Conservation (phyloP, 2,329 filamentous ascomycete genomes). For the Ophiostoma quercus region DNA sequence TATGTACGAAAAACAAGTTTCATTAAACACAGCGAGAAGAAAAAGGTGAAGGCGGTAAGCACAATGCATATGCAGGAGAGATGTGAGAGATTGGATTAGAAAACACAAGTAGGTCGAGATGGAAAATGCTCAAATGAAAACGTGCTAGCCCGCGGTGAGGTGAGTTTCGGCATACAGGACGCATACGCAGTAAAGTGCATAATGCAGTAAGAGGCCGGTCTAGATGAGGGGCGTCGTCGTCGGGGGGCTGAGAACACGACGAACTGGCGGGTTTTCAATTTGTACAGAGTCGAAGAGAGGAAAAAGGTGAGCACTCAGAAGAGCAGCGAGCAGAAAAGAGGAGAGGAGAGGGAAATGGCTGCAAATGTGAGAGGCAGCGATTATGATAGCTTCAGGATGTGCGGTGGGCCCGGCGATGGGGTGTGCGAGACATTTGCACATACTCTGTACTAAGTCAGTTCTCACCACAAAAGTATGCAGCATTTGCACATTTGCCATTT, state of each 20-base stretch:
- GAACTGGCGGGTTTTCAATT: not conserved
- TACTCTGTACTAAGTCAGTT: too few species aligned
- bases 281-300: not conserved
- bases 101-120: too few species aligned
- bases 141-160: not conserved
- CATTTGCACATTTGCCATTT: not conserved
- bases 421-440: not conserved
- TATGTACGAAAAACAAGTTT: not conserved
- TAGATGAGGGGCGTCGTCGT: not conserved
- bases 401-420: constrained; percentile 3
- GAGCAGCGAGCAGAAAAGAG: not conserved
- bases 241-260: not conserved
- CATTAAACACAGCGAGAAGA: not conserved
- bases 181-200: not conserved
- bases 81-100: not conserved
- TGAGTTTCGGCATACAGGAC: not conserved
- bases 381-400: not conserved
- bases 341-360: not conserved
- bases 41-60: constrained; percentile 7
- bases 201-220: not conserved
- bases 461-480: not conserved
- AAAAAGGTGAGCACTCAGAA: not conserved
- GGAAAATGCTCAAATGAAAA: not conserved
- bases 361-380: not conserved
- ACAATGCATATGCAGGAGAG: constrained; percentile 8